Conservation (phyloP, 768 basidiomycete species). For the Mycena albidolilacea region DNA sequence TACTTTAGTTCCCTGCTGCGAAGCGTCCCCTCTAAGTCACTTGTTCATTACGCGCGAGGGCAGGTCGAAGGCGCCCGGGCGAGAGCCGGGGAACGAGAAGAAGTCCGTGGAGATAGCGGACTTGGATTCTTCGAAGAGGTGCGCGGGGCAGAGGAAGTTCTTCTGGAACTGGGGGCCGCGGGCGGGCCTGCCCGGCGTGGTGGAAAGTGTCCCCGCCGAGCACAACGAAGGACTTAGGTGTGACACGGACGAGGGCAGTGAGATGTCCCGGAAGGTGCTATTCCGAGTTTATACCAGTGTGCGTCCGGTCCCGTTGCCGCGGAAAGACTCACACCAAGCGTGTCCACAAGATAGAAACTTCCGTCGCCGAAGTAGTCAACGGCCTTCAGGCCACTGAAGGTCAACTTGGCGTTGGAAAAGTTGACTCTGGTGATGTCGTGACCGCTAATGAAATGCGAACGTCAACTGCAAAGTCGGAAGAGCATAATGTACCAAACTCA, state of each 20-base stretch:
- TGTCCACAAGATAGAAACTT: constrained; percentile 34
- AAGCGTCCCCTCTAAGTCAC: no score
- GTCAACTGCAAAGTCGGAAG: no score
- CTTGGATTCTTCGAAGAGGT: constrained; percentile 14
- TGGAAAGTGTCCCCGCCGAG: constrained; percentile 33
- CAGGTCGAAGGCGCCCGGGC: no score
- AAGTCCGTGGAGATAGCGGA: constrained; percentile 16
- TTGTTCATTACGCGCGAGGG: no score
- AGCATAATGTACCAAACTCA: constrained; percentile 1
- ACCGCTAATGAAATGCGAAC: no score
- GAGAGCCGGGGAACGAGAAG: not conserved
- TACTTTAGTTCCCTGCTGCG: no score
- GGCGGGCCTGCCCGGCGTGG: constrained; percentile 30
- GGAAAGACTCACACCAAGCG: no score
- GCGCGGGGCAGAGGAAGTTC: constrained; percentile 25
- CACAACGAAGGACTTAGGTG: constrained; percentile 23
- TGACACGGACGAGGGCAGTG: constrained; percentile 21
- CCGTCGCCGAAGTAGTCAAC: not conserved
- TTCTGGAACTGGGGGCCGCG: constrained; percentile 23
- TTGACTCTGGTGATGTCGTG: constrained; percentile 22
- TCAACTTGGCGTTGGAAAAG: constrained; percentile 16
- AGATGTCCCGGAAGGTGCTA: constrained; percentile 20
- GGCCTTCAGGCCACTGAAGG: constrained; percentile 29
- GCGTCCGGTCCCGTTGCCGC: no score
- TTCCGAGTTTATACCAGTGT: no score